Conservation (phyloP, 352 stramenopile species). For the Pythium rhizo-oryzae region DNA sequence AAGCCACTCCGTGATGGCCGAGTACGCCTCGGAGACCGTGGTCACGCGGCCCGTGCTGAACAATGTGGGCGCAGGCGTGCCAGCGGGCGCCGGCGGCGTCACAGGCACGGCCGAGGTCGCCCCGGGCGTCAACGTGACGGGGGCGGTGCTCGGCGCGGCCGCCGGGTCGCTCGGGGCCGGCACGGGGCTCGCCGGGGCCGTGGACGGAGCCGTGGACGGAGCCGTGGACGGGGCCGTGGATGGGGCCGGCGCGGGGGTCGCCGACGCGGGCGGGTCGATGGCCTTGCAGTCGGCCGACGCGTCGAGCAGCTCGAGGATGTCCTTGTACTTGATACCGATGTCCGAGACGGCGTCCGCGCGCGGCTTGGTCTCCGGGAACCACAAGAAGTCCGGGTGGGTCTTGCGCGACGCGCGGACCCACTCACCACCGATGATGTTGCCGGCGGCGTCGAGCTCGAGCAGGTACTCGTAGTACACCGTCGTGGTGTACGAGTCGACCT, state of each 20-base stretch:
- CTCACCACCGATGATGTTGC: slow-evolving; percentile 24
- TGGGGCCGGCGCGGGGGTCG: neutral
- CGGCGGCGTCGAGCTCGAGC: slow-evolving; percentile 19
- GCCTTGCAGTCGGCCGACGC: neutral
- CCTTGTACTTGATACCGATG: slow-evolving; percentile 17
- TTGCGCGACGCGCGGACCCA: slow-evolving; percentile 14
- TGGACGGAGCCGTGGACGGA: no score
- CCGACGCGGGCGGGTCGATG: neutral
- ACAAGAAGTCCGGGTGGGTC: slow-evolving; percentile 24
- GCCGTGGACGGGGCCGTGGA: no score
- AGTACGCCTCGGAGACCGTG: neutral
- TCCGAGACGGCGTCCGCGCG: slow-evolving; percentile 1
- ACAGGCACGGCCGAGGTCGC: slow-evolving; percentile 1
- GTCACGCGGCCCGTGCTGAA: neutral
- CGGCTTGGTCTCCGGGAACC: slow-evolving; percentile 15
- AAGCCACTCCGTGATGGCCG: neutral
- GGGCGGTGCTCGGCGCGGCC: neutral
- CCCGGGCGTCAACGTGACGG: neutral
- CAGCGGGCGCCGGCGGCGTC: neutral
- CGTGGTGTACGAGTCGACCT: neutral
- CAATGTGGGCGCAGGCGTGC: neutral
- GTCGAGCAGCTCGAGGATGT: neutral
- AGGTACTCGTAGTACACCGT: slow-evolving; percentile 18
- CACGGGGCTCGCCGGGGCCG: neutral
- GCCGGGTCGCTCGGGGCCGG: neutral